Conservation (phyloP, 2,329 filamentous ascomycete species). For the Cladosporium halotolerans region DNA sequence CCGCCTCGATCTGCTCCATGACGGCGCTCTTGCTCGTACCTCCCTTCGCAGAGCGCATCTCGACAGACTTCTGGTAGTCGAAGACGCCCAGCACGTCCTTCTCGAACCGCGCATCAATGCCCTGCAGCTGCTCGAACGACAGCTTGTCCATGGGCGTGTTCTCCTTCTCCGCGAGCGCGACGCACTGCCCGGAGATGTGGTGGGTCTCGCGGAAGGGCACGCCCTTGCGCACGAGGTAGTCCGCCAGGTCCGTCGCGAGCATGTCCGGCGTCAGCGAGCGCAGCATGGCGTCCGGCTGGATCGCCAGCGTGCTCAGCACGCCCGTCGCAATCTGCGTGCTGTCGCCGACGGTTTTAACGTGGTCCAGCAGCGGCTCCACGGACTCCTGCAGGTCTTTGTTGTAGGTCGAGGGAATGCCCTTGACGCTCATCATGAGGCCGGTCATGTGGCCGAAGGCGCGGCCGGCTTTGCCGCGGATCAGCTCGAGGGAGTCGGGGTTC, state of each 20-base stretch:
- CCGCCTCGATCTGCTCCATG: slow-evolving; percentile 55
- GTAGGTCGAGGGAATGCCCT: slow-evolving; percentile 74
- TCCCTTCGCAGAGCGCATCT: slow-evolving; percentile 69
- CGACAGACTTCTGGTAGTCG: slow-evolving; percentile 76
- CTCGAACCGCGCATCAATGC: slow-evolving; percentile 62
- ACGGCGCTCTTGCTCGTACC: slow-evolving; percentile 69
- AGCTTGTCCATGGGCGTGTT: slow-evolving; percentile 65
- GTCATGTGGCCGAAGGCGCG: slow-evolving; percentile 75
- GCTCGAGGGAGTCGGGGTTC: slow-evolving; percentile 67
- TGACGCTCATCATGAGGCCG: slow-evolving; percentile 69
- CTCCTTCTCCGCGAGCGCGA: slow-evolving; percentile 64
- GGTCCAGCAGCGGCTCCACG: slow-evolving; percentile 78
- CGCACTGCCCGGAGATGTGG: slow-evolving; percentile 67
- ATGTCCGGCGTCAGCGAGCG: slow-evolving; percentile 75
- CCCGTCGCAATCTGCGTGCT: slow-evolving; percentile 78
- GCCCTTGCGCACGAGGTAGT: slow-evolving; percentile 58
- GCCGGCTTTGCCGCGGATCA: slow-evolving; percentile 72
- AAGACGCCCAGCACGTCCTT: slow-evolving; percentile 66
- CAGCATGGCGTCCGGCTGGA: slow-evolving; percentile 68
- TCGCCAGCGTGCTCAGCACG: slow-evolving; percentile 65
- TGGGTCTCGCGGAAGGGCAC: slow-evolving; percentile 77
- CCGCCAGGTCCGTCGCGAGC: slow-evolving; percentile 67
- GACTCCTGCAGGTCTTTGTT: slow-evolving; percentile 92
- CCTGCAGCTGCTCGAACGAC: slow-evolving; percentile 58
- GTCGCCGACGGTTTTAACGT: slow-evolving; percentile 73